Evolutionary conservation across 108 stramenopile species (phyloP), one percentile per base, ranked within the genome.

Genomic region (Cyclotella distinguenda): DNA sequence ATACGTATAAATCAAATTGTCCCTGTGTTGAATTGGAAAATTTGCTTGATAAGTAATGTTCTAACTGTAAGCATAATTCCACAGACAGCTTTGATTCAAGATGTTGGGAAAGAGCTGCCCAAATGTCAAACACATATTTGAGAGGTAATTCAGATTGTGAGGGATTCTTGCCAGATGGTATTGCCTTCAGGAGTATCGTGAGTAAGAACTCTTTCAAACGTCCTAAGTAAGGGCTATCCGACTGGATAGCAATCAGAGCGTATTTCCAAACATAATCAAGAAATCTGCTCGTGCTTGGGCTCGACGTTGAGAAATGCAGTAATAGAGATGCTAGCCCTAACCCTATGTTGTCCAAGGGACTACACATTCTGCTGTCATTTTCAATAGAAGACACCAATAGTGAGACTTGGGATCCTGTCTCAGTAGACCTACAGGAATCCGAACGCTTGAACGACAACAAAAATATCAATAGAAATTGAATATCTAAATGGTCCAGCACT

Each of bases 1-100:
- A 39, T 27, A 60, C 46, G 25, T 68, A 68, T 19, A 76, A 40
- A 58, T 8, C 22, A 66, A 66, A 76, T 26, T 67, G 48, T 64
- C 55, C 66, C 1, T 44, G 45, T 31, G 53, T 19, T 11, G 23
- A 27, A 22, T 21, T 22, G n/a, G 0, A 22, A 38, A 76, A 76
- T 42, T 62, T 39, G 5, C 54, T 11, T 28, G 62, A 45, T 19
- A 76, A 45, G 25, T 25, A 43, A 34, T 57, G 35, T 39, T 68
- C 66, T 0, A 76, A 56, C 15, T 48, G 55, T 21, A 58, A 13
- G 33, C 67, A 63, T 39, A 68, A 23, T 30, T 57, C 39, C 9
- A 59, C 47, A 18, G 67, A 38, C 46, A 62, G 32, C 12, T 52
- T n/a, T 9, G 15, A 43, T 13, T 42, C 28, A 13, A 58, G 54